Percentiles rank a stretch among this genome's conserved stretches.
Evolutionary conservation across 352 stramenopile species (phyloP).

Genomic region (Pythium aquatile): DNA sequence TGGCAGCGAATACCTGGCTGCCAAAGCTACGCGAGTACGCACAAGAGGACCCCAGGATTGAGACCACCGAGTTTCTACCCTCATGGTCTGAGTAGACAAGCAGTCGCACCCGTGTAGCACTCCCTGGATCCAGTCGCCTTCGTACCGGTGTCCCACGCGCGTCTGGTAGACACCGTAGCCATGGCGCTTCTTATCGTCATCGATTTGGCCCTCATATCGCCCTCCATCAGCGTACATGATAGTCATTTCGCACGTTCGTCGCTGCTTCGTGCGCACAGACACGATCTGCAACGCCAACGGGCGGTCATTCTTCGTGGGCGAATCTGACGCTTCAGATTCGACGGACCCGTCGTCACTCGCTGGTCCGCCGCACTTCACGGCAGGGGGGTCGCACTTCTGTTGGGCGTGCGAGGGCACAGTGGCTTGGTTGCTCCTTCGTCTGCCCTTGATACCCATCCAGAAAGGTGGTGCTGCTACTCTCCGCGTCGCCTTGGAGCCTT

Average conservation of each 20-base stretch:
- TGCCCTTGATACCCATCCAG: conserved; percentile 70
- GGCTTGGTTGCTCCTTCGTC: conserved; percentile 34
- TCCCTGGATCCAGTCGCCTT: conserved; percentile 81
- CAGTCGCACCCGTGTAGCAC: conserved; percentile 77
- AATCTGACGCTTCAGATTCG: neutral
- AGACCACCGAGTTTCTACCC: conserved; percentile 21
- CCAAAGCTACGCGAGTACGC: conserved; percentile 56
- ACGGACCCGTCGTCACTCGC: conserved; percentile 24
- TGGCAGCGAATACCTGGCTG: conserved; percentile 78
- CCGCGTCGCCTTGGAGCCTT: neutral
- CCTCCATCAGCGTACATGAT: conserved; percentile 71
- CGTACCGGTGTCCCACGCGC: conserved; percentile 61
- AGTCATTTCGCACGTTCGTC: conserved; percentile 25
- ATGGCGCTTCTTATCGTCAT: conserved; percentile 52
- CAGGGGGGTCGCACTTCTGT: conserved; percentile 23
- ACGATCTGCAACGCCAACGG: conserved; percentile 44
- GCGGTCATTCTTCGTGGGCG: conserved; percentile 9
- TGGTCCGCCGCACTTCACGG: conserved; percentile 5
- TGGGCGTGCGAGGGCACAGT: conserved; percentile 14
- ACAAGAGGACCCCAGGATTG: conserved; percentile 2
- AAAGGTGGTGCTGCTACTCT: neutral
- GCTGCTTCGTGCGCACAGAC: conserved; percentile 47
- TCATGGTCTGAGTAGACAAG: conserved; percentile 7
- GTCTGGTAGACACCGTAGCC: conserved; percentile 58
- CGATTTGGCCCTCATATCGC: conserved; percentile 58